Conservation (phyloP, 2,329 filamentous ascomycete genomes). For the Colletotrichum truncatum region DNA sequence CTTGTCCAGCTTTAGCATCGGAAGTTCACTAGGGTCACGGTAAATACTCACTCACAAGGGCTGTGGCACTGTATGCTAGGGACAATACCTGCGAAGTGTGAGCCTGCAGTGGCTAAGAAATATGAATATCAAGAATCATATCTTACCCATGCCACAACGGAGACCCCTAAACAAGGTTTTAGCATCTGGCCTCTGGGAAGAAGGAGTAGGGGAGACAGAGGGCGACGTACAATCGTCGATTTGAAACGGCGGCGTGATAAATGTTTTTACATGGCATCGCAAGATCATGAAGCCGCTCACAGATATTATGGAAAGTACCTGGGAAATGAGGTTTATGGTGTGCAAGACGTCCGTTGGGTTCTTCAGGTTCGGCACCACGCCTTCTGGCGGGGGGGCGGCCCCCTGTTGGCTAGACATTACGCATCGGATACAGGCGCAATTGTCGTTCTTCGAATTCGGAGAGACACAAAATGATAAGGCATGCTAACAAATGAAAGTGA, state of each 20-base stretch:
- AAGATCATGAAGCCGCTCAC: constrained; percentile 37
- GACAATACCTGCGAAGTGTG: constrained; percentile 35
- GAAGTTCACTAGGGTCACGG: not conserved
- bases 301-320: constrained; percentile 37
- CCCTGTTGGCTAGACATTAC: constrained; percentile 15
- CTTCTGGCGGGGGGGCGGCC: constrained; percentile 35
- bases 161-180: not conserved
- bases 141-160: constrained; percentile 22
- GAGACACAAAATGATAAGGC: not conserved
- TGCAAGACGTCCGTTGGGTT: constrained; percentile 38
- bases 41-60: constrained; percentile 34
- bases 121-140: not conserved
- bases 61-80: constrained; percentile 38
- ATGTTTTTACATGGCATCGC: constrained; percentile 37
- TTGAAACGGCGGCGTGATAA: constrained; percentile 25
- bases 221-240: constrained; percentile 39
- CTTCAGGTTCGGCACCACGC: constrained; percentile 35
- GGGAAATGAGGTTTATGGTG: constrained; percentile 38
- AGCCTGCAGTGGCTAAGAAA: not conserved
- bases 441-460: not conserved
- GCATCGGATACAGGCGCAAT: not conserved
- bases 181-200: not conserved
- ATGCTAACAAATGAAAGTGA: constrained; percentile 10
- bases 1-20: constrained; percentile 20
- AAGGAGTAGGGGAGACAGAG: not conserved